Evolutionary conservation across 1,284 basidiomycete species (phyloP), one percentile per base, ranked within the genome.

Genomic region (Singerocomus inundabilis): DNA sequence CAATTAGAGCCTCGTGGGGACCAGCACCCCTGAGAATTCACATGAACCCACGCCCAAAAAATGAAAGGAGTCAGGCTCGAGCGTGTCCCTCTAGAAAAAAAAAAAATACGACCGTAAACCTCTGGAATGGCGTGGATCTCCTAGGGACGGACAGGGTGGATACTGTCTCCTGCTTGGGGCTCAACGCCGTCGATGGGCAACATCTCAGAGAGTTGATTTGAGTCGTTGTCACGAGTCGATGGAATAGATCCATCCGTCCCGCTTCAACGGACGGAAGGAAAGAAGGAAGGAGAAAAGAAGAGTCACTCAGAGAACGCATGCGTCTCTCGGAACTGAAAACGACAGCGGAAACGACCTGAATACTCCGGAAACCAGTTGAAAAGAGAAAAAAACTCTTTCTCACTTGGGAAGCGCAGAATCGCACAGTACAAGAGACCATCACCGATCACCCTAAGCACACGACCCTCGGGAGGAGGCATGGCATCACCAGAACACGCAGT

Each of bases 401-500:
- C 57, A 51, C n/a, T 64, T 49, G 13, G 24, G n/a, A 45, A 38
- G 40, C 35, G 37, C 37, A 46, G 57, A 35, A 36, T 42, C 57
- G 52, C 62, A 62, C 54, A 43, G 40, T 30, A 39, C 47, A n/a
- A n/a, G n/a, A n/a, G n/a, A n/a, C n/a, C n/a, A n/a, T n/a, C n/a
- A n/a, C n/a, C n/a, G n/a, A 48, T 48, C 44, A 52, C 60, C 60
- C 63, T 64, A 60, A 60, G 38, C 31, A 42, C 46, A 58, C 43
- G 48, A 38, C 45, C 7, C 38, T n/a, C n/a, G n/a, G n/a, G n/a
- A 43, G 38, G 41, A 41, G 30, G 34, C 33, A 53, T 51, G 51
- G 42, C 44, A 41, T 44, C 32, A 51, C 36, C 26, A 48, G 33
- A 61, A 60, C 61, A 66, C 37, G 59, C 57, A 56, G 63, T 55